Conservation (phyloP, 129 eudicot species). For the Erigeron canadensis region DNA sequence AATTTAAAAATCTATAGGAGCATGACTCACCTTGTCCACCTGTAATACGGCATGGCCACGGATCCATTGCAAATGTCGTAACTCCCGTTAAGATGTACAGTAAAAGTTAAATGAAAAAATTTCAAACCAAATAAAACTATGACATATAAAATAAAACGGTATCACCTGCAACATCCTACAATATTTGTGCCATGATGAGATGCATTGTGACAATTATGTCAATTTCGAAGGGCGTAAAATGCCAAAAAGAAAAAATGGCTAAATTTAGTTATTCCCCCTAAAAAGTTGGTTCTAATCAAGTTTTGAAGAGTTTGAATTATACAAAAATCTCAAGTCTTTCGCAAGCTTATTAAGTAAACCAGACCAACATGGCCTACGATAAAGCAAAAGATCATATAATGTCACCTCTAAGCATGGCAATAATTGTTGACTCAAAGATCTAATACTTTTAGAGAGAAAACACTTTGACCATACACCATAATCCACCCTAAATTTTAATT, state of each 20-base stretch:
- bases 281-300: neutral
- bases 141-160: too few relatives aligned
- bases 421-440: conserved; percentile 31
- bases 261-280: neutral
- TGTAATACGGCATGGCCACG: too few relatives aligned
- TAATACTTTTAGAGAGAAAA: conserved; percentile 21
- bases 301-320: neutral
- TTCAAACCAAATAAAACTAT: too few relatives aligned
- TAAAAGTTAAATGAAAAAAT: too few relatives aligned
- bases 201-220: neutral
- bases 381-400: conserved; percentile 45
- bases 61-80: too few relatives aligned
- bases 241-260: neutral
- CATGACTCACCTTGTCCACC: too few relatives aligned
- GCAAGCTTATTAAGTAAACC: conserved; percentile 44
- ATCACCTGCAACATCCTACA: too few relatives aligned
- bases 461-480: conserved; percentile 39
- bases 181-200: neutral
- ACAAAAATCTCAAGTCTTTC: conserved; percentile 13
- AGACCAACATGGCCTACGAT: conserved; percentile 41
- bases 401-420: conserved; percentile 46
- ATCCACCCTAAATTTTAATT: conserved; percentile 20
- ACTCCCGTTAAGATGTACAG: too few relatives aligned
- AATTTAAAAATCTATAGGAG: too few relatives aligned
- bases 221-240: neutral